Conservation (phyloP, 2,329 filamentous ascomycete species). For the Rhynchosporium graminicola region DNA sequence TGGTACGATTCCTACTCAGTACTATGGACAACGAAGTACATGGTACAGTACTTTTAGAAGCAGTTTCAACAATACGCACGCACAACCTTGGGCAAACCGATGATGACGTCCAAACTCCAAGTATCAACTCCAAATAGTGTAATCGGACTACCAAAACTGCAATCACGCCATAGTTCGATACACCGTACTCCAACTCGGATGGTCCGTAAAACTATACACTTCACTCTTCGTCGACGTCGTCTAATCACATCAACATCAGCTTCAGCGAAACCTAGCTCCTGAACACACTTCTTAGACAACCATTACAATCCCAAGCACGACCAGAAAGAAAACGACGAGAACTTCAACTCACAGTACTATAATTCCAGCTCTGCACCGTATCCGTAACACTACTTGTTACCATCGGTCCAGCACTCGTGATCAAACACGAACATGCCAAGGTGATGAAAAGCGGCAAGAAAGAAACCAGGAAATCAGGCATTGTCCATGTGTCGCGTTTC, state of each 20-base stretch:
- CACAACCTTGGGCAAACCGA: too few species aligned
- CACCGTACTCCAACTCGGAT: conserved; percentile 8
- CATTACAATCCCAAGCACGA: not conserved
- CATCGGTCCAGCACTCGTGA: not conserved
- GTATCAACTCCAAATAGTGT: not conserved
- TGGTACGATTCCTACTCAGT: too few species aligned
- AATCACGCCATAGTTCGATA: conserved; percentile 1
- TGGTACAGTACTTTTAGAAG: too few species aligned
- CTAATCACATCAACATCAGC: not conserved
- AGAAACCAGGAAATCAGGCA: not conserved
- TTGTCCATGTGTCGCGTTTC: conserved; percentile 3
- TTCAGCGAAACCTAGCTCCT: not conserved
- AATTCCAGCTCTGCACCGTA: conserved; percentile 7
- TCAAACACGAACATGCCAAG: conserved; percentile 13
- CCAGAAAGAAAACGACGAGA: not conserved
- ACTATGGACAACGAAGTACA: too few species aligned
- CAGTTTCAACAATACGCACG: too few species aligned
- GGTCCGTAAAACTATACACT: conserved; percentile 7
- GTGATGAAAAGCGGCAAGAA: conserved; percentile 2
- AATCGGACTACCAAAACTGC: not conserved
- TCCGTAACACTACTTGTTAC: conserved; percentile 6
- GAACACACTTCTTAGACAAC: too few species aligned
- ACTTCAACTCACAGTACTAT: conserved; percentile 9
- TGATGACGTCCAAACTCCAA: too few species aligned
- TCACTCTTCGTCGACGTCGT: conserved; percentile 11